Evolutionary conservation across 495 filamentous ascomycete species (phyloP).

Genomic region (Penicillium flavigenum): DNA sequence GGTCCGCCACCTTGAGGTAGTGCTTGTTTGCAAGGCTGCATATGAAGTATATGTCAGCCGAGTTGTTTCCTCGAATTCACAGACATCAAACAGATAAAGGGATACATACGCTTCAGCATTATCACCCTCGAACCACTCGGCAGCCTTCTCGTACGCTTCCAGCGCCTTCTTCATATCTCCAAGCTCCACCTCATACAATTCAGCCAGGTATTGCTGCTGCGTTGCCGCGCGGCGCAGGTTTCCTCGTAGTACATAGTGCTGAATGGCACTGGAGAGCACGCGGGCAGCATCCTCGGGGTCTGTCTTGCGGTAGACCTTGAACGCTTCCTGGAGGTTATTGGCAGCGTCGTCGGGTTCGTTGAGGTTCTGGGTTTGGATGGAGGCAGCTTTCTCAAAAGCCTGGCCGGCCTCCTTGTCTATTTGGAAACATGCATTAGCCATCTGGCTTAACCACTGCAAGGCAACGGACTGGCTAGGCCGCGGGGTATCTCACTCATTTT

Average conservation of each 20-base stretch:
- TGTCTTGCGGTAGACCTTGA: constrained; percentile 81
- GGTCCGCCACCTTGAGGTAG: constrained; percentile 82
- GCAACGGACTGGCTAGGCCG: neutral
- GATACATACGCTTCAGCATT: constrained; percentile 75
- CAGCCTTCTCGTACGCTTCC: constrained; percentile 76
- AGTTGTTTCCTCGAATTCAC: neutral
- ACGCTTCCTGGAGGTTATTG: constrained; percentile 73
- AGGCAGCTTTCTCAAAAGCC: constrained; percentile 75
- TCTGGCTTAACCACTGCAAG: neutral
- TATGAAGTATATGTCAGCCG: constrained; percentile 5
- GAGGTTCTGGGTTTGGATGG: constrained; percentile 69
- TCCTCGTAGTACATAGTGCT: constrained; percentile 76
- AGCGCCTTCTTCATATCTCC: constrained; percentile 73
- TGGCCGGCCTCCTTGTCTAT: constrained; percentile 77
- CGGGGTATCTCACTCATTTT: constrained; percentile 56
- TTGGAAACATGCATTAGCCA: neutral
- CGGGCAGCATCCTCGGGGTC: constrained; percentile 75
- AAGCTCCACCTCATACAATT: constrained; percentile 77
- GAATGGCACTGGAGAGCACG: constrained; percentile 70
- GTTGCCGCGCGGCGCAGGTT: constrained; percentile 87
- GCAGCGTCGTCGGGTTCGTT: constrained; percentile 89
- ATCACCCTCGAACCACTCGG: constrained; percentile 82
- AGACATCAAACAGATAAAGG: neutral
- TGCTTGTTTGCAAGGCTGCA: constrained; percentile 82
- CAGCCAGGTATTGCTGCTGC: constrained; percentile 80